Percentiles rank a stretch among this genome's conserved stretches.
Evolutionary conservation across 495 filamentous ascomycete genomes (phyloP).

Genomic region (Annulohypoxylon maeteangense): DNA sequence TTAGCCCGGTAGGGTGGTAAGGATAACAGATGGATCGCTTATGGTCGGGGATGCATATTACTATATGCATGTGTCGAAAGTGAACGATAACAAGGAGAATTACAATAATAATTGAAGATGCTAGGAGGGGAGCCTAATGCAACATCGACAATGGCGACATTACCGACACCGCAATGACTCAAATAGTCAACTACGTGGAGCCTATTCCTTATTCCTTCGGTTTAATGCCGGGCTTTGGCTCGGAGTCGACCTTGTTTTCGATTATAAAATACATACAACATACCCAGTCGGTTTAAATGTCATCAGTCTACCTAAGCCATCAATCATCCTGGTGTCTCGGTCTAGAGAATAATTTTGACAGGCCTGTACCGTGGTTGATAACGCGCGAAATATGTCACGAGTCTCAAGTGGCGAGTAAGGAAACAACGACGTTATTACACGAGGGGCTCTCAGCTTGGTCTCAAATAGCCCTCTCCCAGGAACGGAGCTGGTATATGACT

Average conservation of each 20-base stretch:
- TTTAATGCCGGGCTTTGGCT: neutral
- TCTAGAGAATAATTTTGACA: no score
- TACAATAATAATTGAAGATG: neutral
- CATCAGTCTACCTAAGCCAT: no score
- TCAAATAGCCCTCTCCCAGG: no score
- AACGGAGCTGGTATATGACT: no score
- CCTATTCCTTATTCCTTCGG: neutral
- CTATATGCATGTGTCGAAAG: neutral
- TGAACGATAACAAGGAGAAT: neutral
- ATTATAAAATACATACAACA: neutral
- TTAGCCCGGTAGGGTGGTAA: no score
- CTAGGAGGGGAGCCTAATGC: neutral
- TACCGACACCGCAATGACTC: neutral
- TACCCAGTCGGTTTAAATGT: neutral
- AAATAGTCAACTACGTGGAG: neutral
- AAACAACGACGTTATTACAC: no score
- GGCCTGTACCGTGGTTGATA: no score
- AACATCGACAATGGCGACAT: constrained; percentile 7
- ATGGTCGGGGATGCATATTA: neutral
- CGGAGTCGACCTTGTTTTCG: neutral
- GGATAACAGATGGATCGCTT: neutral
- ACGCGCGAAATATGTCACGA: no score
- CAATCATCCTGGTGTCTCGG: no score
- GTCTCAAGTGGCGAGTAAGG: no score
- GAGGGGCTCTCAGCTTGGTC: no score